These are phyloP conservation scores for Penicillium sp. DNA, from an alignment of 2,329 filamentous ascomycete species.

Conservation along the genomic window DNA sequence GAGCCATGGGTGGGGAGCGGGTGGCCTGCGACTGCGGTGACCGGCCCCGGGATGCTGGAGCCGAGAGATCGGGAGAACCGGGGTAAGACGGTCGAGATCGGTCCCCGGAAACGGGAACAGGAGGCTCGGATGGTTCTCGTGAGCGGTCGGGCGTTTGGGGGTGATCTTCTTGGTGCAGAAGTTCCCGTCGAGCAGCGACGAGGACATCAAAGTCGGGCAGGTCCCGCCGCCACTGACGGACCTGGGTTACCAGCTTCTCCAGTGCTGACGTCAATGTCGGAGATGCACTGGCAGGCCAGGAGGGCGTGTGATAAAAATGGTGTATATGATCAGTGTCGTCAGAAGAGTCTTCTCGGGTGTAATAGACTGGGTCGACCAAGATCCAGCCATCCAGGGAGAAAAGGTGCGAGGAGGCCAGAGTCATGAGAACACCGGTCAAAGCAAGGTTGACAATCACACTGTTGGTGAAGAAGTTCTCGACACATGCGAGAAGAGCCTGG, in stretches of 20 bases:
- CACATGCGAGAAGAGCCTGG: conserved; percentile 57
- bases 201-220: conserved; percentile 75
- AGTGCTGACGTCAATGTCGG: conserved; percentile 60
- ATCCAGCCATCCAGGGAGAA: conserved; percentile 91
- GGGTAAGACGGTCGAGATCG: conserved; percentile 24
- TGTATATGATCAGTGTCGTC: conserved; percentile 34
- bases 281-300: conserved; percentile 53
- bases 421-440: conserved; percentile 80
- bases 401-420: conserved; percentile 80
- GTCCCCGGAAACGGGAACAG: conserved; percentile 23
- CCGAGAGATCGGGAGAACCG: conserved; percentile 25
- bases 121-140: conserved; percentile 29
- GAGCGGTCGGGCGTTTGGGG: conserved; percentile 24
- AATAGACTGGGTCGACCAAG: conserved; percentile 69
- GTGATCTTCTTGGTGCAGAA: conserved; percentile 42
- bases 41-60: conserved; percentile 23
- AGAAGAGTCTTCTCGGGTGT: conserved; percentile 45
- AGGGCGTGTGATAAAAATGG: conserved; percentile 48
- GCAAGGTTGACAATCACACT: conserved; percentile 88
- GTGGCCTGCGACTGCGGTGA: conserved; percentile 21
- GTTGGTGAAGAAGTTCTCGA: conserved; percentile 85
- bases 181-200: conserved; percentile 60
- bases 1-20: conserved; percentile 11
- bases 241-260: conserved; percentile 64
- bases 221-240: conserved; percentile 63